phyloP scores from a whole-genome alignment of 768 basidiomycete genomes.

The Wakefieldia striispora region DNA sequence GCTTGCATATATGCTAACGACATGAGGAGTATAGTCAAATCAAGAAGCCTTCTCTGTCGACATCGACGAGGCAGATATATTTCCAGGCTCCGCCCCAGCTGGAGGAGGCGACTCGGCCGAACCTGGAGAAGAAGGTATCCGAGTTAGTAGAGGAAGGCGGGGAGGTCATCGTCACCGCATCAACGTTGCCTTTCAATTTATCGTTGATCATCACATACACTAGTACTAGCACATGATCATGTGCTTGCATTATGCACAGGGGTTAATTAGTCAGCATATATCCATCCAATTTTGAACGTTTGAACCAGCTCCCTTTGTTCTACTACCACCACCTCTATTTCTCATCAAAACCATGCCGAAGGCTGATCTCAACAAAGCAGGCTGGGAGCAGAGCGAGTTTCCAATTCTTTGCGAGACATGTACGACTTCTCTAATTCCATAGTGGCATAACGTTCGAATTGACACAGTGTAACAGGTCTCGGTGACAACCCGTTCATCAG shows the following conservation, averaged over 20 bases:
- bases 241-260: neutral
- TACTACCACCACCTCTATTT: neutral
- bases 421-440: conserved; percentile 35
- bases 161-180: conserved; percentile 86
- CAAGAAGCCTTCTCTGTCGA: conserved; percentile 91
- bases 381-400: conserved; percentile 92
- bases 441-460: neutral
- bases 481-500: conserved; percentile 90
- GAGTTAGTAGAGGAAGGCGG: conserved; percentile 78
- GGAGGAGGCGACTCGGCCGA: conserved; percentile 85
- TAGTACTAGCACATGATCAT: no score
- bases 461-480: conserved; percentile 50
- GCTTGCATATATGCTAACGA: neutral
- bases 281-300: conserved; percentile 4
- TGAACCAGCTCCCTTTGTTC: neutral
- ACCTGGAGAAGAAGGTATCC: conserved; percentile 80
- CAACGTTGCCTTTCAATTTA: conserved; percentile 82
- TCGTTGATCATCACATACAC: conserved; percentile 65
- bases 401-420: conserved; percentile 94
- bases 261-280: conserved; percentile 29
- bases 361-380: conserved; percentile 92
- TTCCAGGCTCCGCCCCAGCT: conserved; percentile 92
- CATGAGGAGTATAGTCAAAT: conserved; percentile 69
- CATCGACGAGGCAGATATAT: conserved; percentile 75
- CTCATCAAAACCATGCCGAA: conserved; percentile 56